Percentiles rank a stretch among this genome's conserved stretches.
Evolutionary conservation across 2,329 filamentous ascomycete species (phyloP).

Genomic region (Talaromyces marneffei): DNA sequence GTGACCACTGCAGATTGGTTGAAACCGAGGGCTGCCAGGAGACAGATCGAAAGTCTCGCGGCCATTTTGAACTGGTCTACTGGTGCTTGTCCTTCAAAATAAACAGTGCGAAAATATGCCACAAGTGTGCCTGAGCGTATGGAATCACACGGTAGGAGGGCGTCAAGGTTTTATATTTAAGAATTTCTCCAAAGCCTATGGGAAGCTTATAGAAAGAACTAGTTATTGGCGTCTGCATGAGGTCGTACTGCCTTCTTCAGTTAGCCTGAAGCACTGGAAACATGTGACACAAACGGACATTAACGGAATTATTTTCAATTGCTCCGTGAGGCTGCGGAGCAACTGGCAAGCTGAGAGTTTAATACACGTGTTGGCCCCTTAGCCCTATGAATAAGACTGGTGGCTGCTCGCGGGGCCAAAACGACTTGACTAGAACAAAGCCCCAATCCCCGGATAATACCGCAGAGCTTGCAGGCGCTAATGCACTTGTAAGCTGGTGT

Average conservation of each 20-base stretch:
- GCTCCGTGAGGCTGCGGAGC: neutral
- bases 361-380: neutral
- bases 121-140: neutral
- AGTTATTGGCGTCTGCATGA: neutral
- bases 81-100: neutral
- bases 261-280: neutral
- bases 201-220: neutral
- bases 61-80: neutral
- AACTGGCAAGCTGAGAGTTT: neutral
- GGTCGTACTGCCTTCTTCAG: neutral
- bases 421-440: neutral
- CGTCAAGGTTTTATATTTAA: neutral
- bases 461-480: neutral
- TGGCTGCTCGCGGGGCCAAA: neutral
- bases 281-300: neutral
- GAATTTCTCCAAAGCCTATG: neutral
- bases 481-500: neutral
- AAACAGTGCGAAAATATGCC: neutral
- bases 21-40: constrained; percentile 3
- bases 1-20: constrained; percentile 5
- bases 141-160: no score
- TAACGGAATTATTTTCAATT: neutral
- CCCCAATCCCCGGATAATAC: neutral
- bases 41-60: neutral
- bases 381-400: neutral